A percentile compares a stretch with the other conserved stretches of the same genome.
Evolutionary conservation across 2,329 filamentous ascomycete genomes (phyloP).

Genomic region (Claviceps pazoutovae): DNA sequence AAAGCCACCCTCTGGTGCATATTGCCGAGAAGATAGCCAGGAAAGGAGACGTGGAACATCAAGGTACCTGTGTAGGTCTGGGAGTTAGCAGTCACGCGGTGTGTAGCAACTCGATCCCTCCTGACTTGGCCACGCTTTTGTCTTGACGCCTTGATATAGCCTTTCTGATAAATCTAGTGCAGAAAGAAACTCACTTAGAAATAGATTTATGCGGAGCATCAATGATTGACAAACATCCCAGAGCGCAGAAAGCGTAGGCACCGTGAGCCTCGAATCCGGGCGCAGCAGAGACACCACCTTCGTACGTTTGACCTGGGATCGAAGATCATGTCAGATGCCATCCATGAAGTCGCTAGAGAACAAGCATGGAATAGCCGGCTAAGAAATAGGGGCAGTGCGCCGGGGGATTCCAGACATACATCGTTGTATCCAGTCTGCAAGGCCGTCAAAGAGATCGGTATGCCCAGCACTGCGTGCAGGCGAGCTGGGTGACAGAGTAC

Average conservation of each 20-base stretch:
- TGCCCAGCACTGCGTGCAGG: constrained; percentile 50
- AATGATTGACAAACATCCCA: constrained; percentile 78
- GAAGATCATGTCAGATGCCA: constrained; percentile 3
- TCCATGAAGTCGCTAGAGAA: constrained; percentile 5
- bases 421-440: constrained; percentile 66
- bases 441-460: constrained; percentile 51
- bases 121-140: not conserved
- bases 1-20: constrained; percentile 83
- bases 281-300: constrained; percentile 80
- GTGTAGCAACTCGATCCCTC: not conserved
- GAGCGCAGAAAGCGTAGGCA: constrained; percentile 87
- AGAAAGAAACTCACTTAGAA: constrained; percentile 41
- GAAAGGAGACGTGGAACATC: constrained; percentile 63
- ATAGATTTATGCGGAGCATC: constrained; percentile 65
- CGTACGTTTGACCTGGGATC: constrained; percentile 67
- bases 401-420: constrained; percentile 41
- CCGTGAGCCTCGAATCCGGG: constrained; percentile 88
- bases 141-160: not conserved
- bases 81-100: constrained; percentile 18
- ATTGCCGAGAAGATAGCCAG: constrained; percentile 84
- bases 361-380: constrained; percentile 7
- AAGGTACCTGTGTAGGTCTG: constrained; percentile 43
- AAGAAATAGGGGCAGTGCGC: constrained; percentile 1
- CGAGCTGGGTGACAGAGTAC: constrained; percentile 61
- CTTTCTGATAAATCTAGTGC: not conserved